These are phyloP conservation scores for Didymella pomorum DNA, from an alignment of 2,329 filamentous ascomycete genomes.

Conservation along the genomic window DNA sequence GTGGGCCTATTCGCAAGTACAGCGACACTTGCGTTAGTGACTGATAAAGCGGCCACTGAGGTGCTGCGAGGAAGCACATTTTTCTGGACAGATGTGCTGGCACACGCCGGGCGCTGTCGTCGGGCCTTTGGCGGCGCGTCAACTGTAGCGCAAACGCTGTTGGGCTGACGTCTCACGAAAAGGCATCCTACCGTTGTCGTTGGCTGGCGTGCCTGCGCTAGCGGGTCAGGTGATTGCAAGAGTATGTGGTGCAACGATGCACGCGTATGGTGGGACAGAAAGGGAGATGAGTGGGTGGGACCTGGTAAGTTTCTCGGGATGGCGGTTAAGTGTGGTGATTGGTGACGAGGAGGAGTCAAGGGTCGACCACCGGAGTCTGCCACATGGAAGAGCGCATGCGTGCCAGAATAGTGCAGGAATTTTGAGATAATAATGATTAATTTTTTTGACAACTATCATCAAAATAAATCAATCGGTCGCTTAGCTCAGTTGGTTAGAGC, in stretches of 20 bases:
- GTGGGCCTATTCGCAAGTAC: neutral
- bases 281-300: neutral
- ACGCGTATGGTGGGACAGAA: conserved; percentile 12
- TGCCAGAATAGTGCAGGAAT: no score
- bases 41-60: conserved; percentile 15
- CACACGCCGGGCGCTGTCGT: conserved; percentile 3
- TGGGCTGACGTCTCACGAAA: conserved; percentile 19
- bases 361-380: no score
- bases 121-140: conserved; percentile 20
- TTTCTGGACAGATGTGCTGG: conserved; percentile 13
- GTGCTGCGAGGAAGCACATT: conserved; percentile 3
- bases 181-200: conserved; percentile 18
- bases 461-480: no score
- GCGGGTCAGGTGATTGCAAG: conserved; percentile 22
- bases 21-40: conserved; percentile 12
- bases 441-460: no score
- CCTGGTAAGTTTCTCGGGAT: neutral
- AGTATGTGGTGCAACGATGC: conserved; percentile 20
- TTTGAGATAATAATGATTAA: no score
- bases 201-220: conserved; percentile 23
- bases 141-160: conserved; percentile 17
- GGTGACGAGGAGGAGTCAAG: neutral
- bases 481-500: conserved; percentile 30
- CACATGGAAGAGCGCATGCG: no score
- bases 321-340: neutral